Percentiles rank a stretch among this genome's conserved stretches.
Evolutionary conservation across 495 filamentous ascomycete genomes (phyloP).

Genomic region (Talaromyces liani): DNA sequence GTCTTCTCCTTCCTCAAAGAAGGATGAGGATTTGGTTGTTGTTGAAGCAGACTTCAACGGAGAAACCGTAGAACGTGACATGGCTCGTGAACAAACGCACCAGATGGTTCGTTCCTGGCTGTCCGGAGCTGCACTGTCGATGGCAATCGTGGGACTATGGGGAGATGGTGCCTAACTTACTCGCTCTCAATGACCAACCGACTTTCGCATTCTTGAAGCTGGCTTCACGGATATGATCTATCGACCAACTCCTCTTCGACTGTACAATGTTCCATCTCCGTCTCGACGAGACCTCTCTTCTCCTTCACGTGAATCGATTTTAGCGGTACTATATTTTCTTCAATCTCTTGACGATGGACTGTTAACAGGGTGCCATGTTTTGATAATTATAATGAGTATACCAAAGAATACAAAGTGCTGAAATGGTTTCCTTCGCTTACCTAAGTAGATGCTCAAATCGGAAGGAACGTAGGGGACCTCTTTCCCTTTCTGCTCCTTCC

Average conservation of each 20-base stretch:
- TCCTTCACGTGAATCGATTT: neutral
- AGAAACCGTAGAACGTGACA: conserved; percentile 65
- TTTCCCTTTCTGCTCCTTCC: neutral
- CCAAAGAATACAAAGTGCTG: neutral
- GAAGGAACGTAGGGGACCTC: neutral
- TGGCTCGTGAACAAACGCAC: conserved; percentile 56
- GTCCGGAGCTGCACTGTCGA: conserved; percentile 58
- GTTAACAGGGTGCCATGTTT: neutral
- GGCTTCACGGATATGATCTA: neutral
- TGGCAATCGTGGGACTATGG: conserved; percentile 82
- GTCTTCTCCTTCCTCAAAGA: conserved; percentile 28
- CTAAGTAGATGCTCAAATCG: neutral
- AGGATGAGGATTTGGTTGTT: conserved; percentile 58
- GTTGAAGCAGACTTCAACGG: conserved; percentile 63
- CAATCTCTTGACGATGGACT: neutral
- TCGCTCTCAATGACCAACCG: neutral
- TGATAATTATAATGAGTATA: conserved; percentile 4
- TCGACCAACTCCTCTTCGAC: neutral
- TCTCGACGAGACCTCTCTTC: neutral
- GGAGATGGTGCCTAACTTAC: conserved; percentile 57
- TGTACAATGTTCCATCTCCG: conserved; percentile 3
- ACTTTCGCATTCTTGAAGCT: neutral
- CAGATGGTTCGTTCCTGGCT: conserved; percentile 55
- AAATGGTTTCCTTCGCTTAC: neutral
- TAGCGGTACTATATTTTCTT: neutral